These are phyloP conservation scores for Pyrenula massariospora DNA, from an alignment of 495 filamentous ascomycete species.

Conservation along the genomic window DNA sequence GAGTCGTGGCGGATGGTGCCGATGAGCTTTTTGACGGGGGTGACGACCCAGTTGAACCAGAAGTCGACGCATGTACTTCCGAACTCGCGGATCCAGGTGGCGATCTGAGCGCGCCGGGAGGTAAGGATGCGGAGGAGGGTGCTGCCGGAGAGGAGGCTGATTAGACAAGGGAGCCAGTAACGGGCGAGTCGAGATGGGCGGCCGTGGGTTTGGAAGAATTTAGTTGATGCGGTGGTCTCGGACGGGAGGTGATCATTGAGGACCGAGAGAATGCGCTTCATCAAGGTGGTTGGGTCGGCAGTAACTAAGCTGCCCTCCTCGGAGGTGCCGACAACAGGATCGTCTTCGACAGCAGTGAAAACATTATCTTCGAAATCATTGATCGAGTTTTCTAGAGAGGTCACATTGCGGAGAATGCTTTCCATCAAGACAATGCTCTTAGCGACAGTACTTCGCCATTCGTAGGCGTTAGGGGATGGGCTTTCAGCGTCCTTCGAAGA, in stretches of 20 bases:
- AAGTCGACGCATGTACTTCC: slow-evolving; percentile 75
- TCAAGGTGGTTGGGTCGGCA: slow-evolving; percentile 43
- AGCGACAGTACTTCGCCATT: slow-evolving; percentile 62
- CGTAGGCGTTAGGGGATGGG: slow-evolving; percentile 27
- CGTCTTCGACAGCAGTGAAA: slow-evolving; percentile 49
- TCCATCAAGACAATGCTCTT: slow-evolving; percentile 72
- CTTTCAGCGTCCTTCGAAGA: slow-evolving; percentile 24
- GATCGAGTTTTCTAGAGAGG: slow-evolving; percentile 36
- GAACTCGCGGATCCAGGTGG: slow-evolving; percentile 63
- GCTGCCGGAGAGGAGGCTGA: slow-evolving; percentile 58
- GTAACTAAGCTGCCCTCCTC: slow-evolving; percentile 12
- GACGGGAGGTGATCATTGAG: slow-evolving; percentile 46
- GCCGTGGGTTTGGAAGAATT: slow-evolving; percentile 46
- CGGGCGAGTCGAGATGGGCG: slow-evolving; percentile 64
- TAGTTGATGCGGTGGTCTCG: slow-evolving; percentile 39
- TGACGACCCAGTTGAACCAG: slow-evolving; percentile 89
- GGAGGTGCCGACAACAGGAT: slow-evolving; percentile 33
- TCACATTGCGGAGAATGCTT: slow-evolving; percentile 54
- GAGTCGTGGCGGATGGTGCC: slow-evolving; percentile 86
- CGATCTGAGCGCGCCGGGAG: slow-evolving; percentile 58
- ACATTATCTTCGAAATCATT: slow-evolving; percentile 68
- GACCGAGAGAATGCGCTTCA: slow-evolving; percentile 54
- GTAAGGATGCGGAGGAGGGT: slow-evolving; percentile 67
- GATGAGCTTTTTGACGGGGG: slow-evolving; percentile 70
- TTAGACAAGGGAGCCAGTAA: slow-evolving; percentile 71